Evolutionary conservation across 345 rosid genomes (phyloP).

Genomic region (Eucalyptus marginata): DNA sequence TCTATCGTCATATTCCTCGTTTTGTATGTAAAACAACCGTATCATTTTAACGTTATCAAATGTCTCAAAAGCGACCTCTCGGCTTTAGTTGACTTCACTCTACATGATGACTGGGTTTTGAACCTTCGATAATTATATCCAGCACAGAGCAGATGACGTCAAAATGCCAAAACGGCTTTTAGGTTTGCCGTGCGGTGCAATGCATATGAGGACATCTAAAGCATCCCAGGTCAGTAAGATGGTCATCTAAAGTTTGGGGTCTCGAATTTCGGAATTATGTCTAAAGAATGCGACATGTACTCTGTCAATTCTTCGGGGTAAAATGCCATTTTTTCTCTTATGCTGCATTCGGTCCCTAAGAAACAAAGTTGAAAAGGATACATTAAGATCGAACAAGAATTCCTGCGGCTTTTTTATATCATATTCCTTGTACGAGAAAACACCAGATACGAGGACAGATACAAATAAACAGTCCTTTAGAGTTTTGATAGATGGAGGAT

Average conservation of each 20-base stretch:
- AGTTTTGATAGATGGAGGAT: background rate
- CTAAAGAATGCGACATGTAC: background rate
- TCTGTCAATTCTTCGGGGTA: background rate
- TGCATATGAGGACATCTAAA: background rate
- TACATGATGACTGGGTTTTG: background rate
- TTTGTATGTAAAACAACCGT: background rate
- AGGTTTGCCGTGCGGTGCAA: background rate
- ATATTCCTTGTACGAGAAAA: background rate
- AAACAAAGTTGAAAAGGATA: background rate
- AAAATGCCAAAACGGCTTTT: background rate
- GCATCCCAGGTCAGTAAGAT: background rate
- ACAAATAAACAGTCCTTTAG: background rate
- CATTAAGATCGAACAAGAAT: background rate
- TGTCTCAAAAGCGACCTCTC: background rate
- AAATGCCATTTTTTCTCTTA: background rate
- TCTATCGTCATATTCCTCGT: background rate
- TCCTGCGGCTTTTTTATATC: background rate
- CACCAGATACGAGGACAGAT: background rate
- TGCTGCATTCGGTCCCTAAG: background rate
- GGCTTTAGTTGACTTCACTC: background rate
- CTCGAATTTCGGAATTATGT: background rate
- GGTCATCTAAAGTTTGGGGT: background rate
- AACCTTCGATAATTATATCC: background rate
- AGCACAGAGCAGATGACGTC: background rate
- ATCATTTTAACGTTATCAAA: background rate